Evolutionary conservation across 768 basidiomycete species (phyloP).

Genomic region (Leccinum ochraceum): DNA sequence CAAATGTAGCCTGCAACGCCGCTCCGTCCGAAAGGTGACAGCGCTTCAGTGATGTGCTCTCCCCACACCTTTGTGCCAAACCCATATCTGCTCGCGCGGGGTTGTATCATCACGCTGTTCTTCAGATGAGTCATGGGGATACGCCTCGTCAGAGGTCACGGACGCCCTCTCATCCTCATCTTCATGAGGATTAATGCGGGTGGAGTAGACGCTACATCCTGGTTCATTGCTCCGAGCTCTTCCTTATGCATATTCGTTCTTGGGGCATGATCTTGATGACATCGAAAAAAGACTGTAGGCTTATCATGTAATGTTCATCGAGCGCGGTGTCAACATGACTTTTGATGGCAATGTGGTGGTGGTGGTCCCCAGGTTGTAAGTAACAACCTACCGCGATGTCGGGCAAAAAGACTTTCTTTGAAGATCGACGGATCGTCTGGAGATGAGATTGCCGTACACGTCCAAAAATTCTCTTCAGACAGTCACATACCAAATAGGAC

Average conservation of each 20-base stretch:
- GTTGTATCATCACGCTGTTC: background rate
- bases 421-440: slow-evolving; percentile 5
- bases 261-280: slow-evolving; percentile 4
- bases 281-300: background rate
- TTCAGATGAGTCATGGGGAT: background rate
- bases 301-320: slow-evolving; percentile 2
- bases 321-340: background rate
- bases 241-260: background rate
- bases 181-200: background rate
- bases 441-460: background rate
- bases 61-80: no score
- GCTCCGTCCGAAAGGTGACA: no score
- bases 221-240: slow-evolving; percentile 8
- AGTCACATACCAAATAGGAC: background rate
- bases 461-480: background rate
- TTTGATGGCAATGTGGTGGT: background rate
- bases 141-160: background rate
- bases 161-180: background rate
- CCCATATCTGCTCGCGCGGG: no score
- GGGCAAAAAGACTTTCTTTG: background rate
- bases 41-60: no score
- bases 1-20: no score
- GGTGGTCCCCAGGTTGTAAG: background rate
- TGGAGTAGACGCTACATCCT: slow-evolving; percentile 3
- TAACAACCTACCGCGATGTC: background rate